A percentile compares a stretch with the other conserved stretches of the same genome.
Conservation (phyloP, 495 filamentous ascomycete genomes). For the Neurospora tetrasperma region DNA sequence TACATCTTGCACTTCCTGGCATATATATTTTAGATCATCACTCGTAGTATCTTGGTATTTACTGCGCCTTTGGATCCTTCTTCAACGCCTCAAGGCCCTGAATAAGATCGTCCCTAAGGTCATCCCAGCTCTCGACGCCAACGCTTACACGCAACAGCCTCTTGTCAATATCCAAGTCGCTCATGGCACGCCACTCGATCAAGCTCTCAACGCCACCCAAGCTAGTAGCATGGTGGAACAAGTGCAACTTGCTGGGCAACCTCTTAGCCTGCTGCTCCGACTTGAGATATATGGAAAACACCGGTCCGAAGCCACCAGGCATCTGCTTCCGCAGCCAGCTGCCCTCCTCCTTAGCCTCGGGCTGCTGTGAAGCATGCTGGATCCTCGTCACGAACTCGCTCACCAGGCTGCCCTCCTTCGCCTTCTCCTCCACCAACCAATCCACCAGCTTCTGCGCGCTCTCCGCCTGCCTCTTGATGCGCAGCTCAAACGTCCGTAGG, state of each 20-base stretch:
- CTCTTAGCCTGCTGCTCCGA: slow-evolving; percentile 47
- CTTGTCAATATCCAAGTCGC: slow-evolving; percentile 61
- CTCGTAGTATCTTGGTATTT: not conserved
- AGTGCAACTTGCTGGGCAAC: slow-evolving; percentile 63
- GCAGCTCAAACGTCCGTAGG: slow-evolving; percentile 74
- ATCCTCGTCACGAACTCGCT: slow-evolving; percentile 47
- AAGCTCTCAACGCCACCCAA: slow-evolving; percentile 88
- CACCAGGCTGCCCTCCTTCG: slow-evolving; percentile 29
- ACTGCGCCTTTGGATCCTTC: slow-evolving; percentile 17
- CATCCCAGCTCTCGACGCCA: slow-evolving; percentile 80
- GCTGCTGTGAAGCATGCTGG: slow-evolving; percentile 68
- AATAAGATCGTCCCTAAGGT: slow-evolving; percentile 67
- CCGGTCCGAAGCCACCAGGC: slow-evolving; percentile 82
- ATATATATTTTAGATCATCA: not conserved
- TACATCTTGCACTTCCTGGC: not conserved
- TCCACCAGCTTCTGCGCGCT: slow-evolving; percentile 57
- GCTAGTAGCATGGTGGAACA: slow-evolving; percentile 93
- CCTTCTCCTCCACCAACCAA: slow-evolving; percentile 50
- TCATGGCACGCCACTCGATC: slow-evolving; percentile 86
- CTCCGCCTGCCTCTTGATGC: slow-evolving; percentile 62
- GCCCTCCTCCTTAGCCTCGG: slow-evolving; percentile 43
- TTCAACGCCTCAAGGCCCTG: slow-evolving; percentile 52
- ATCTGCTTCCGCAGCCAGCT: slow-evolving; percentile 80
- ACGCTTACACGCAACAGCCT: slow-evolving; percentile 72
- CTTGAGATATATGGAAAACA: slow-evolving; percentile 66